phyloP scores from a whole-genome alignment of 306 rosid species.

The Cicer bijugum region DNA sequence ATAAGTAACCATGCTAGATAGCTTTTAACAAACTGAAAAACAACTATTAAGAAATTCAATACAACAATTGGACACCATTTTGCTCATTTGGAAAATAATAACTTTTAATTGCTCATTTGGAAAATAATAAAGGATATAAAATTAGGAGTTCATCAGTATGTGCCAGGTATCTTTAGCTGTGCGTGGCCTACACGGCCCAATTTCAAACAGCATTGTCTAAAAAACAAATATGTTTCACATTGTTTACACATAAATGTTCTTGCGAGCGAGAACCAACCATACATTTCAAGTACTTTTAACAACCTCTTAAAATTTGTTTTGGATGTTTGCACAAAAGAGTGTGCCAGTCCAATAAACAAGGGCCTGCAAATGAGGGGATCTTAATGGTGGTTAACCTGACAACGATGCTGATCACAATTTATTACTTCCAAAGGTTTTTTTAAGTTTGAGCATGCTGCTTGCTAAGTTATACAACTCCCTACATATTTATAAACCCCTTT shows the following conservation, averaged over 20 bases:
- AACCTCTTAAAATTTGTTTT: conserved; percentile 27
- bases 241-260: neutral
- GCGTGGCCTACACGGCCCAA: conserved; percentile 31
- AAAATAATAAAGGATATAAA: neutral
- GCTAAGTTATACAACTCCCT: no score
- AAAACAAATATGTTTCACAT: neutral
- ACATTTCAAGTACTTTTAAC: conserved; percentile 29
- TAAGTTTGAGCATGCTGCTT: neutral
- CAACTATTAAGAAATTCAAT: no score
- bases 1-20: no score
- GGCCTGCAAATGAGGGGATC: neutral
- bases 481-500: no score
- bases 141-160: conserved; percentile 3
- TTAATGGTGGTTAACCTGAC: conserved; percentile 17
- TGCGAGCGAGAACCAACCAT: conserved; percentile 1
- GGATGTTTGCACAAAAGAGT: conserved; percentile 39
- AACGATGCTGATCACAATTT: neutral
- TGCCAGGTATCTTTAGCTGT: conserved; percentile 17
- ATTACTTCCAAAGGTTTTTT: neutral
- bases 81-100: no score
- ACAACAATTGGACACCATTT: no score
- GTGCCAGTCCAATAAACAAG: neutral
- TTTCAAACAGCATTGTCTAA: conserved; percentile 3
- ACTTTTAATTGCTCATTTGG: conserved; percentile 1
- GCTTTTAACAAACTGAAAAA: no score